Base-by-base conservation (phyloP, 208 protist species). In the Spongospora subterranea region DNA sequence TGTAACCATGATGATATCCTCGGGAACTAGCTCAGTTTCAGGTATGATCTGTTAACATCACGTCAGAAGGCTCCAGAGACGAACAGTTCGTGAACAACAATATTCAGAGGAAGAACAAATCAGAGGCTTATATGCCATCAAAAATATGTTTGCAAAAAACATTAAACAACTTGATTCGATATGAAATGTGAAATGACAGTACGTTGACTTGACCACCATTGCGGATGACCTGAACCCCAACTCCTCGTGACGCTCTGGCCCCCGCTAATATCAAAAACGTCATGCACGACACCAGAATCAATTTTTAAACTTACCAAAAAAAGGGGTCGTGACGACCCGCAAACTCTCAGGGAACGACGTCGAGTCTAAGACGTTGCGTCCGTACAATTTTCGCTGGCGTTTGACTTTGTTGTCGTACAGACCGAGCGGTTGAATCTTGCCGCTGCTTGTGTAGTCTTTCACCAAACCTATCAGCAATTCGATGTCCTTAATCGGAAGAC, bases 1-100 rank as follows among this genome's bases (percentile, higher is more conserved):
- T 20, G 11, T 0, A 29, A 99, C 92, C 43, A 97, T 90, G 6
- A 99, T 94, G 38, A 99, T 91, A 92, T 99, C 98, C 13, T 98
- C 98, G 0, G 96, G 96, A 0, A 99, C 98, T 32, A 99, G 91
- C 40, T 98, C 95, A 60, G 24, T 60, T 6, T 6, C 50, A 60
- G 50, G 24, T 6, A 60, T 60, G 6, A 60, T 60, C 50, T 60
- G 24, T 29, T 6, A 60, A 60, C 24, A 24, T 24, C 6, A 60
- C 13, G 50, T 60, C 24, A 60, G 50, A 24, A 24, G 6, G 6
- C n/a, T n/a, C n/a, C n/a, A n/a, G n/a, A n/a, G n/a, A n/a, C n/a
- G n/a, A n/a, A n/a, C n/a, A n/a, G n/a, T n/a, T n/a, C n/a, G n/a
- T n/a, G n/a, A n/a, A n/a, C n/a, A n/a, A n/a, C n/a, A n/a, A n/a